A percentile compares a stretch with the other conserved stretches of the same genome.
Conservation (phyloP, 352 stramenopile species). For the Phytophthora tubulina region DNA sequence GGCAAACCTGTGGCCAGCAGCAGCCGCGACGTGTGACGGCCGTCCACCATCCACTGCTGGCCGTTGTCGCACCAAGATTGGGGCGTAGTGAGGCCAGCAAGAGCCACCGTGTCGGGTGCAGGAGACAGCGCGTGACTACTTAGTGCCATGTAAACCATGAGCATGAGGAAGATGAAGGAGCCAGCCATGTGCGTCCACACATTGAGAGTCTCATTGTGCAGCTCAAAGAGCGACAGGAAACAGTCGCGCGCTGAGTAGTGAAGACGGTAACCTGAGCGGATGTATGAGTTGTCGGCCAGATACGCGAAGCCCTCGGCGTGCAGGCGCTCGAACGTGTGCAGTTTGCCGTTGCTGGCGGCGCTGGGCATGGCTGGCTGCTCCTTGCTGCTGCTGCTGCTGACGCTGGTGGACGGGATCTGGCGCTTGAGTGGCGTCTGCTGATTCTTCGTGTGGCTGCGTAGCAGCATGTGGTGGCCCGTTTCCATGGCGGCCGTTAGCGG, state of each 20-base stretch:
- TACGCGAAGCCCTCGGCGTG: slow-evolving; percentile 86
- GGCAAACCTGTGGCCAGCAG: slow-evolving; percentile 54
- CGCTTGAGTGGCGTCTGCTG: slow-evolving; percentile 17
- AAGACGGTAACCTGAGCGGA: slow-evolving; percentile 84
- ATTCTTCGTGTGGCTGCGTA: slow-evolving; percentile 41
- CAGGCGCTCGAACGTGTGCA: slow-evolving; percentile 81
- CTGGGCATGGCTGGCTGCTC: slow-evolving; percentile 1
- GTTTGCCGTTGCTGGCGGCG: slow-evolving; percentile 29
- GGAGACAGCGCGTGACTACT: slow-evolving; percentile 55
- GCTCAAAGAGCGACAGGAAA: slow-evolving; percentile 83
- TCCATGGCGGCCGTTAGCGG: slow-evolving; percentile 37
- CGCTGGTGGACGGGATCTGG: background rate
- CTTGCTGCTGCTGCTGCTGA: background rate
- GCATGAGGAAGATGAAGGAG: slow-evolving; percentile 84
- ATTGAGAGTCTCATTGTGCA: slow-evolving; percentile 92
- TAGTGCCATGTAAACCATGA: slow-evolving; percentile 82
- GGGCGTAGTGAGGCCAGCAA: slow-evolving; percentile 26
- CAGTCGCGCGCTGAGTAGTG: slow-evolving; percentile 87
- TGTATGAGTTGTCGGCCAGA: slow-evolving; percentile 89
- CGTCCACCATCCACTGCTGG: slow-evolving; percentile 50
- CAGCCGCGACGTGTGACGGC: slow-evolving; percentile 62
- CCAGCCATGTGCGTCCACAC: slow-evolving; percentile 91
- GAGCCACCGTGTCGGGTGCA: slow-evolving; percentile 12
- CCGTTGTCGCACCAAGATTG: slow-evolving; percentile 44
- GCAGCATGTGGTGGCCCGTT: slow-evolving; percentile 55